A percentile compares a stretch with the other conserved stretches of the same genome.
These are phyloP conservation scores for Cercospora sp. DNA, from an alignment of 2,329 filamentous ascomycete genomes.

Conservation along the genomic window DNA sequence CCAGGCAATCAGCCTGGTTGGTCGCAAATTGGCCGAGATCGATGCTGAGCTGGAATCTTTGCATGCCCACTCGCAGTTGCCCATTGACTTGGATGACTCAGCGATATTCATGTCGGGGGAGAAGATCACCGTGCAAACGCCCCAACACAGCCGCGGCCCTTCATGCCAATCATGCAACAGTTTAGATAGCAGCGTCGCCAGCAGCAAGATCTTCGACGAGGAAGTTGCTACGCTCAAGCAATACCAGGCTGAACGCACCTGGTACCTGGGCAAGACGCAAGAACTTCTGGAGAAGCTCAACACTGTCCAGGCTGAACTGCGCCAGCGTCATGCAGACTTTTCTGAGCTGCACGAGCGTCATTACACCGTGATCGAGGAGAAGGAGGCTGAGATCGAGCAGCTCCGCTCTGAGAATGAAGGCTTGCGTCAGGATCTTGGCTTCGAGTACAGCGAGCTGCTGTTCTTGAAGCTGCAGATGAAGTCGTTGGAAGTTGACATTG, in stretches of 20 bases:
- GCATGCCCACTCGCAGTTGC: slow-evolving; percentile 30
- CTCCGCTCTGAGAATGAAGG: slow-evolving; percentile 43
- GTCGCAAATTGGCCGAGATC: slow-evolving; percentile 36
- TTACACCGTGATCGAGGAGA: slow-evolving; percentile 35
- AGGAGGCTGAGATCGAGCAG: slow-evolving; percentile 35
- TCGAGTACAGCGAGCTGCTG: slow-evolving; percentile 44
- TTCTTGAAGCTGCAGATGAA: slow-evolving; percentile 45
- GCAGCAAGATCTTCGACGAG: slow-evolving; percentile 19
- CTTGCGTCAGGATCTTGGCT: slow-evolving; percentile 41
- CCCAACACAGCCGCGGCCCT: slow-evolving; percentile 20
- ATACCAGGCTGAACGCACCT: slow-evolving; percentile 31
- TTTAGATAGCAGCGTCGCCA: slow-evolving; percentile 13
- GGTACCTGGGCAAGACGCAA: slow-evolving; percentile 35
- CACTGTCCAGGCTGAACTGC: slow-evolving; percentile 36
- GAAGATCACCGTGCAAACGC: slow-evolving; percentile 12
- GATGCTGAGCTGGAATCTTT: slow-evolving; percentile 37
- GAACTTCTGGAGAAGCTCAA: slow-evolving; percentile 36
- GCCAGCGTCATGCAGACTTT: slow-evolving; percentile 38
- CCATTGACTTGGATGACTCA: slow-evolving; percentile 35
- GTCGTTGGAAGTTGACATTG: slow-evolving; percentile 40
- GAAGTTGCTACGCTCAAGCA: slow-evolving; percentile 23
- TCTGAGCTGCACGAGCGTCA: slow-evolving; percentile 37
- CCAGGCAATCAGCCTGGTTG: slow-evolving; percentile 32
- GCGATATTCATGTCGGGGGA: slow-evolving; percentile 36
- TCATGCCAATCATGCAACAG: slow-evolving; percentile 17